Evolutionary conservation across 345 rosid species (phyloP).

Genomic region (Eucalyptus erythrocorys): DNA sequence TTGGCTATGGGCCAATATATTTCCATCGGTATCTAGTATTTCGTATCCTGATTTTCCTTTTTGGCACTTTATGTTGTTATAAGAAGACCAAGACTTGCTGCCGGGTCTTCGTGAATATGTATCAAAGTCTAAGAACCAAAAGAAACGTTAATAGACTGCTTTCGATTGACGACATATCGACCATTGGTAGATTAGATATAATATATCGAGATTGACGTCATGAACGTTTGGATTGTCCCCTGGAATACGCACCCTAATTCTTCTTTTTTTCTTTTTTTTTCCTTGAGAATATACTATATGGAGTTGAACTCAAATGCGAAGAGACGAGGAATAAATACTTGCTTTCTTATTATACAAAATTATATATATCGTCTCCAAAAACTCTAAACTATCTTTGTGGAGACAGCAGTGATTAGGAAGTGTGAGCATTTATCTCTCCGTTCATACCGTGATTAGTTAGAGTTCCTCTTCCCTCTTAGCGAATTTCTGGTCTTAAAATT

Average conservation of each 20-base stretch:
- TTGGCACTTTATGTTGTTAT: too few species aligned
- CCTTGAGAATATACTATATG: background rate
- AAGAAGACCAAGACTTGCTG: background rate
- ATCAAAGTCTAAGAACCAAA: background rate
- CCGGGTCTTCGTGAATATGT: background rate
- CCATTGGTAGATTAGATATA: background rate
- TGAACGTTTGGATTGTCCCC: background rate
- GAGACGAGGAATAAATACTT: background rate
- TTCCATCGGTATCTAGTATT: background rate
- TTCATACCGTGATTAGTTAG: background rate
- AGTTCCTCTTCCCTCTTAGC: background rate
- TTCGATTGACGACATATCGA: background rate
- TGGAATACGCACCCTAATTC: background rate
- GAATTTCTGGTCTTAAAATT: background rate
- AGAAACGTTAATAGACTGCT: background rate
- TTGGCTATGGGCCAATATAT: fast-evolving
- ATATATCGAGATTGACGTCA: background rate
- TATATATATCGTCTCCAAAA: background rate
- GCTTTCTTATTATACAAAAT: background rate
- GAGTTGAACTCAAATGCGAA: background rate
- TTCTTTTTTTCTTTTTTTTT: too few species aligned
- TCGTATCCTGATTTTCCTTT: background rate
- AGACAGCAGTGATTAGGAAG: background rate
- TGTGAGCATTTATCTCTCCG: background rate
- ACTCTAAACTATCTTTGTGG: background rate